These are phyloP conservation scores for Gossypium sturtianum DNA, from an alignment of 345 rosid species.

Conservation along the genomic window DNA sequence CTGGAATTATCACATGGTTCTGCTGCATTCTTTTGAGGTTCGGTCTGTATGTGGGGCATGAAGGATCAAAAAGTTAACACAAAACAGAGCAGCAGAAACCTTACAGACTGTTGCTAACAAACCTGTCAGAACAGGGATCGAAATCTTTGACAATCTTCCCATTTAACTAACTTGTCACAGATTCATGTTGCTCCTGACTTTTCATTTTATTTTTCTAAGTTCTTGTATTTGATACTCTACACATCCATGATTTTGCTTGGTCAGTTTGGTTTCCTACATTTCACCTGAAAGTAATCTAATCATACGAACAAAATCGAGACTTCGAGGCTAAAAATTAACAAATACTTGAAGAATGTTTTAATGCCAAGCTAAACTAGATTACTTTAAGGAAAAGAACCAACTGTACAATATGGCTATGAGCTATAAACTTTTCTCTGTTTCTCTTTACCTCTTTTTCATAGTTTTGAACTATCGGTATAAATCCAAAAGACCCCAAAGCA, in stretches of 20 bases:
- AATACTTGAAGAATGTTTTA: neutral
- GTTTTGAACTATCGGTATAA: neutral
- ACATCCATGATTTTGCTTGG: neutral
- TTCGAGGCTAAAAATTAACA: neutral
- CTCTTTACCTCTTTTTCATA: neutral
- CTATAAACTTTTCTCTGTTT: neutral
- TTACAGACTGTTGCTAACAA: neutral
- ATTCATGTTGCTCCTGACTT: too few species aligned
- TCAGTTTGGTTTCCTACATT: neutral
- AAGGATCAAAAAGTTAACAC: neutral
- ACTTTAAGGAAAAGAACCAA: neutral
- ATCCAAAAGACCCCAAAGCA: neutral
- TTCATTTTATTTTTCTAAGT: neutral
- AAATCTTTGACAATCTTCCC: neutral
- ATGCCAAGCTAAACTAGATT: neutral
- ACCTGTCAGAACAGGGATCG: neutral
- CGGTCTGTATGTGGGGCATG: neutral
- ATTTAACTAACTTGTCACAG: too few species aligned
- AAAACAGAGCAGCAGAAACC: neutral
- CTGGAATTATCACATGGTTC: constrained; percentile 8
- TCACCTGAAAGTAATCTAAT: neutral
- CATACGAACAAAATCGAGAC: neutral
- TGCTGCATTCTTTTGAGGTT: neutral
- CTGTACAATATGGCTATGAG: neutral
- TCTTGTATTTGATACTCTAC: neutral